These are phyloP conservation scores for Fusarium metavorans DNA, from an alignment of 2,329 filamentous ascomycete genomes.

Conservation along the genomic window DNA sequence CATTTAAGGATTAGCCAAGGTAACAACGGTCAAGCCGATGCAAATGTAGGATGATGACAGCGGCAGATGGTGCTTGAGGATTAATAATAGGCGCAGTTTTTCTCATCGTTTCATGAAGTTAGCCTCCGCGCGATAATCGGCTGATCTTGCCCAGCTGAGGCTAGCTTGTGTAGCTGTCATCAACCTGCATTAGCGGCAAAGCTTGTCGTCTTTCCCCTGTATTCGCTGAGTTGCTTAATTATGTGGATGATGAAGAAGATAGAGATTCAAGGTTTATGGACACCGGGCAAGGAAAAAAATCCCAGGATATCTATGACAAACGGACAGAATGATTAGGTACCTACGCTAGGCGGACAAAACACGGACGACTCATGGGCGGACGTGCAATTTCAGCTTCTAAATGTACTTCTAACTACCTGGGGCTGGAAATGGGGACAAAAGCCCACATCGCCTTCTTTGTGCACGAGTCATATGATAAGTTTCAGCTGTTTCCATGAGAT, in stretches of 20 bases:
- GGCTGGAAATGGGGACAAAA: background rate
- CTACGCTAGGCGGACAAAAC: no score
- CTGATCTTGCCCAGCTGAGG: background rate
- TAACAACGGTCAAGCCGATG: background rate
- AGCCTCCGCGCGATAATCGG: background rate
- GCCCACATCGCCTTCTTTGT: background rate
- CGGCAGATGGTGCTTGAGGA: background rate
- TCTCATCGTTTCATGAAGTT: background rate
- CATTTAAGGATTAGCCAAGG: background rate
- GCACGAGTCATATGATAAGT: background rate
- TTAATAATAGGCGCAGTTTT: background rate
- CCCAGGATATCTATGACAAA: no score
- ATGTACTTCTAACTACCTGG: background rate
- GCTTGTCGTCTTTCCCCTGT: background rate
- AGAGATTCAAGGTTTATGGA: no score
- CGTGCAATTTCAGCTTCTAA: background rate
- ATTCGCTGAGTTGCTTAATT: background rate
- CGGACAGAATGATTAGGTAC: no score
- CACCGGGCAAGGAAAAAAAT: no score
- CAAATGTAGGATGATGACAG: background rate
- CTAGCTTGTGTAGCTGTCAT: background rate
- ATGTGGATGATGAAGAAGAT: no score
- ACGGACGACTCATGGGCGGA: no score
- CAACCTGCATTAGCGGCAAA: background rate
- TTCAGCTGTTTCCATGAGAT: background rate